Conservation (phyloP, 2,329 filamentous ascomycete genomes). For the Pseudogymnoascus sp. region DNA sequence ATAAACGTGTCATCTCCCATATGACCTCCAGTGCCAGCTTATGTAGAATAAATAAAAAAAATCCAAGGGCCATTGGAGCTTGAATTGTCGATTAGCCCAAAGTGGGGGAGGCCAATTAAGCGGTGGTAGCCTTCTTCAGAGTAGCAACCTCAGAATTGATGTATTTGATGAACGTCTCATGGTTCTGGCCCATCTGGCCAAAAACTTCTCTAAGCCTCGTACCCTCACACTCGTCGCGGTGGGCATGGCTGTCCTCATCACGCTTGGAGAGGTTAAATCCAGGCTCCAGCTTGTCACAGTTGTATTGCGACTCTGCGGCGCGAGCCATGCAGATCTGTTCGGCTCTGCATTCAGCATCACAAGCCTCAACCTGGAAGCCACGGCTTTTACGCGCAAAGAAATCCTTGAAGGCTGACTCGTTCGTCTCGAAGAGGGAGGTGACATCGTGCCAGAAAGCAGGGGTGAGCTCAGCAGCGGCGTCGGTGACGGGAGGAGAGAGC, state of each 20-base stretch:
- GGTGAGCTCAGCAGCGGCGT: slow-evolving; percentile 38
- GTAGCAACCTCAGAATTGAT: background rate
- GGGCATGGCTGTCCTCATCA: slow-evolving; percentile 16
- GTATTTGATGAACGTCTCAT: background rate
- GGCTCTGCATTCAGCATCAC: slow-evolving; percentile 36
- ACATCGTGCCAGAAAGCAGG: slow-evolving; percentile 54
- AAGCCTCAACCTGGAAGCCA: slow-evolving; percentile 34
- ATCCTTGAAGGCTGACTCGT: slow-evolving; percentile 37
- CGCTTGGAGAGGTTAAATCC: slow-evolving; percentile 31
- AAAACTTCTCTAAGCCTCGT: slow-evolving; percentile 11
- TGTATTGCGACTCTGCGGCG: slow-evolving; percentile 45
- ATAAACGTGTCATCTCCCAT: background rate
- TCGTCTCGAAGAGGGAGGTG: slow-evolving; percentile 39
- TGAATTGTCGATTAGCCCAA: background rate
- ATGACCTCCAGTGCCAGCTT: background rate
- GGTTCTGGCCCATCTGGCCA: background rate
- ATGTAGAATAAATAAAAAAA: background rate
- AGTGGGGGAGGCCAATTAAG: background rate
- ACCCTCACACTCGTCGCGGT: slow-evolving; percentile 13
- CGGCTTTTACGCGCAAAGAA: slow-evolving; percentile 43
- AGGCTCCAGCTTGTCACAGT: slow-evolving; percentile 36
- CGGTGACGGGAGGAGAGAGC: slow-evolving; percentile 35
- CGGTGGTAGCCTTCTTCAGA: background rate
- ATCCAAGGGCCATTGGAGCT: background rate
- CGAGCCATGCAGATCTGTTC: slow-evolving; percentile 45